Evolutionary conservation across 768 basidiomycete genomes (phyloP).

Genomic region (Candolleomyces eurysporus): DNA sequence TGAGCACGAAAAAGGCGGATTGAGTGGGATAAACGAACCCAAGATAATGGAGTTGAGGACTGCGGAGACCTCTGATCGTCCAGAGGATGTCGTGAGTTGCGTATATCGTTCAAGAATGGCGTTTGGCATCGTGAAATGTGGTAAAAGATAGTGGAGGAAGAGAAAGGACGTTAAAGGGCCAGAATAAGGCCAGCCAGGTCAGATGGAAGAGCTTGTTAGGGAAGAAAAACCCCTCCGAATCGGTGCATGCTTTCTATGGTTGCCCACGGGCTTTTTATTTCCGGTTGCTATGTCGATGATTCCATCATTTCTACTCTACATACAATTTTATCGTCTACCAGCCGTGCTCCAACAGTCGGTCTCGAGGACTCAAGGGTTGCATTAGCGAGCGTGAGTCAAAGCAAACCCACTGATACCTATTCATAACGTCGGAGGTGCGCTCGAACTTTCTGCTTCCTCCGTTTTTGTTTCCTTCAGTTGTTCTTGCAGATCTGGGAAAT

Average conservation of each 20-base stretch:
- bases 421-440: neutral
- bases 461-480: constrained; percentile 15
- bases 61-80: constrained; percentile 41
- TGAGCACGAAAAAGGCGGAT: neutral
- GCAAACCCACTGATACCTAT: too few species aligned
- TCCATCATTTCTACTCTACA: neutral
- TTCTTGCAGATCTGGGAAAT: constrained; percentile 63
- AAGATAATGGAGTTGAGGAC: constrained; percentile 52
- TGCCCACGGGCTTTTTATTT: neutral
- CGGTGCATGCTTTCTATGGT: neutral
- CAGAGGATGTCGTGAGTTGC: constrained; percentile 45
- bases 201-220: constrained; percentile 6
- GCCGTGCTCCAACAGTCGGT: too few species aligned
- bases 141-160: constrained; percentile 2
- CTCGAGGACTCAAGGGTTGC: too few species aligned
- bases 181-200: neutral
- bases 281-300: constrained; percentile 12
- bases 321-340: too few species aligned
- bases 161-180: constrained; percentile 2
- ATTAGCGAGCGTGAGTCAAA: too few species aligned
- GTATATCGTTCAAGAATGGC: constrained; percentile 45
- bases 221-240: neutral
- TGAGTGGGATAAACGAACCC: constrained; percentile 31
- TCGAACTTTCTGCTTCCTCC: constrained; percentile 8
- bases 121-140: constrained; percentile 36